Percentiles rank a stretch among this genome's conserved stretches.
phyloP scores from a whole-genome alignment of 164 flowering plant genomes.

The Pachysandra terminalis region DNA sequence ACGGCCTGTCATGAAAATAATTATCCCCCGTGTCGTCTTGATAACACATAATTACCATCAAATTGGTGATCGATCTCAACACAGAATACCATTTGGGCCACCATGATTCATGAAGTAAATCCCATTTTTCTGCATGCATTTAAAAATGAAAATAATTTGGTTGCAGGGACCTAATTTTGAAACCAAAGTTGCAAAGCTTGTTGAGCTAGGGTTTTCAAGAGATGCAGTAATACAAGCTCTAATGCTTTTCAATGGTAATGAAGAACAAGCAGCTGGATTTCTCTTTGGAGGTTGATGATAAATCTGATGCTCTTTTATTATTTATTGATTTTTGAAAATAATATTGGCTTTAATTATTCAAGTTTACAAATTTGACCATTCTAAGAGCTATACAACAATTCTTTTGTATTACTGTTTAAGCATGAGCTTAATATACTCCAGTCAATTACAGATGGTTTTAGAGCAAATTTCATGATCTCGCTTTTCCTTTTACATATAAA shows the following conservation, averaged over 20 bases:
- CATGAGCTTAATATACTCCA: too few relatives aligned
- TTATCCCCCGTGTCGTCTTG: too few relatives aligned
- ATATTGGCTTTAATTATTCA: neutral
- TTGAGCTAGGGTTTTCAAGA: constrained; percentile 88
- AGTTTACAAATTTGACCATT: neutral
- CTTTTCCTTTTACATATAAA: too few relatives aligned
- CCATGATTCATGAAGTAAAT: too few relatives aligned
- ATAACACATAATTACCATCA: too few relatives aligned
- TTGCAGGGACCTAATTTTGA: constrained; percentile 71
- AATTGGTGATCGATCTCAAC: too few relatives aligned
- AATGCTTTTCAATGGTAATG: constrained; percentile 68
- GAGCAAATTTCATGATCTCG: too few relatives aligned
- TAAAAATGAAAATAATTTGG: constrained; percentile 7
- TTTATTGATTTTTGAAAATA: too few relatives aligned
- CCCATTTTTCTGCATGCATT: neutral
- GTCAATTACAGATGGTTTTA: too few relatives aligned
- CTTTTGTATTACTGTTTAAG: neutral
- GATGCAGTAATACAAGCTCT: constrained; percentile 80
- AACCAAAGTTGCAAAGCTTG: constrained; percentile 80
- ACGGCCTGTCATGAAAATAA: too few relatives aligned
- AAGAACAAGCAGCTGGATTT: constrained; percentile 94
- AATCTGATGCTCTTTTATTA: neutral
- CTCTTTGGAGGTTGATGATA: constrained; percentile 77
- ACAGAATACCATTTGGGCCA: too few relatives aligned
- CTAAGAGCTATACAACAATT: neutral